Conservation (phyloP, 345 rosid species). For the Pugionium cornutum region DNA sequence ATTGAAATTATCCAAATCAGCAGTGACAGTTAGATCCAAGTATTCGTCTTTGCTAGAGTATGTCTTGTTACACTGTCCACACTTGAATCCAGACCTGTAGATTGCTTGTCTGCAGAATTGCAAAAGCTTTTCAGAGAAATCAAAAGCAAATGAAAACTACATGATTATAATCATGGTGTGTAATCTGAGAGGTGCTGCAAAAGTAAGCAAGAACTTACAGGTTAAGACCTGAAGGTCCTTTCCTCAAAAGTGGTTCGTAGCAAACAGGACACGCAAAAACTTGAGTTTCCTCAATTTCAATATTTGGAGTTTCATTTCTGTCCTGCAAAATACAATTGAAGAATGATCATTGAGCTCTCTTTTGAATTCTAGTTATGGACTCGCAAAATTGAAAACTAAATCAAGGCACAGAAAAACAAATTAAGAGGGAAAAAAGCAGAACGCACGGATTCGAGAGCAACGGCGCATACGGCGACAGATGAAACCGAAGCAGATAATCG, state of each 20-base stretch:
- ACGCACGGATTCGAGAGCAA: conserved; percentile 51
- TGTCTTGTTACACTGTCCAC: conserved; percentile 71
- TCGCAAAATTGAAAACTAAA: neutral
- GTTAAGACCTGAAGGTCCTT: conserved; percentile 90
- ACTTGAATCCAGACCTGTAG: conserved; percentile 88
- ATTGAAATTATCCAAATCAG: conserved; percentile 60
- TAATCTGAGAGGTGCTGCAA: conserved; percentile 2
- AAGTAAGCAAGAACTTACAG: conserved; percentile 52
- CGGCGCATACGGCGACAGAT: conserved; percentile 39
- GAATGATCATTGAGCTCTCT: neutral
- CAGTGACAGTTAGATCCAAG: conserved; percentile 79
- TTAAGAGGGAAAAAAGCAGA: neutral
- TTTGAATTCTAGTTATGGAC: neutral
- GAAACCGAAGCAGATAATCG: conserved; percentile 37
- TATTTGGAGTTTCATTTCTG: conserved; percentile 40
- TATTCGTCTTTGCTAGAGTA: conserved; percentile 80
- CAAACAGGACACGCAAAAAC: conserved; percentile 85
- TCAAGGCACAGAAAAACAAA: neutral
- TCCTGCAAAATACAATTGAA: conserved; percentile 16
- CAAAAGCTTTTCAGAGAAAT: neutral
- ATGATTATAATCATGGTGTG: neutral
- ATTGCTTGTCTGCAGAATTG: conserved; percentile 68
- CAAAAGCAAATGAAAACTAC: neutral
- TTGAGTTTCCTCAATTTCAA: conserved; percentile 47
- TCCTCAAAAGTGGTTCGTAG: conserved; percentile 77